Conservation (phyloP, 1,139 yeast species). For the Lodderomyces pseudojiufengensis region DNA sequence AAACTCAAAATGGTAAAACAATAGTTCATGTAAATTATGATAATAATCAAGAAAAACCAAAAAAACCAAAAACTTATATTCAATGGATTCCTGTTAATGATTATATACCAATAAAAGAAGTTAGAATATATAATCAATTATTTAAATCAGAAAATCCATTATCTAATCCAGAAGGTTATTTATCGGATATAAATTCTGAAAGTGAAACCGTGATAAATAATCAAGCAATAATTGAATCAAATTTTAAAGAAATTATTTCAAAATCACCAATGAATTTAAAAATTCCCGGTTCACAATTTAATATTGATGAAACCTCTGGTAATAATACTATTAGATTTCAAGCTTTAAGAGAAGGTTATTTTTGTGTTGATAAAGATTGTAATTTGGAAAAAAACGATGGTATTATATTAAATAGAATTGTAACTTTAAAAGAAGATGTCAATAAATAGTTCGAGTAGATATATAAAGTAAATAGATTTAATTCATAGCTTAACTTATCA, state of each 20-base stretch:
- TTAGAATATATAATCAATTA: slow-evolving; percentile 82
- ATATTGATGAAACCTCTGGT: slow-evolving; percentile 57
- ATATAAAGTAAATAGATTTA: not conserved
- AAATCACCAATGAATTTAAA: slow-evolving; percentile 78
- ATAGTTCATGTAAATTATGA: slow-evolving; percentile 82
- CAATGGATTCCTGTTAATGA: slow-evolving; percentile 90
- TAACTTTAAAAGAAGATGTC: slow-evolving; percentile 80
- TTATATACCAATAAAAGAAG: slow-evolving; percentile 60
- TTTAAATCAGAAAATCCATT: slow-evolving; percentile 92
- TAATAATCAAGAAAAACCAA: slow-evolving; percentile 55
- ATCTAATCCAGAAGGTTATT: slow-evolving; percentile 81
- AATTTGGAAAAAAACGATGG: slow-evolving; percentile 44
- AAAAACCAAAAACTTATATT: slow-evolving; percentile 88
- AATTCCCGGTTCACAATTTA: slow-evolving; percentile 62
- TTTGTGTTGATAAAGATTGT: slow-evolving; percentile 84
- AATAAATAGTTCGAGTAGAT: slow-evolving; percentile 27
- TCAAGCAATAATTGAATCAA: slow-evolving; percentile 79
- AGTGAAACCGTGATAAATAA: slow-evolving; percentile 65
- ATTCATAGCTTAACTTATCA: not conserved
- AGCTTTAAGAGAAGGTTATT: slow-evolving; percentile 95
- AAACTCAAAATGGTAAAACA: slow-evolving; percentile 61
- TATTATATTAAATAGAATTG: slow-evolving; percentile 80
- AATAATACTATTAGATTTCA: slow-evolving; percentile 95
- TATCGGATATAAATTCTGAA: slow-evolving; percentile 76
- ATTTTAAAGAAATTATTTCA: slow-evolving; percentile 62